These are phyloP conservation scores for Whalleya microplaca DNA, from an alignment of 2,329 filamentous ascomycete genomes.

Conservation along the genomic window DNA sequence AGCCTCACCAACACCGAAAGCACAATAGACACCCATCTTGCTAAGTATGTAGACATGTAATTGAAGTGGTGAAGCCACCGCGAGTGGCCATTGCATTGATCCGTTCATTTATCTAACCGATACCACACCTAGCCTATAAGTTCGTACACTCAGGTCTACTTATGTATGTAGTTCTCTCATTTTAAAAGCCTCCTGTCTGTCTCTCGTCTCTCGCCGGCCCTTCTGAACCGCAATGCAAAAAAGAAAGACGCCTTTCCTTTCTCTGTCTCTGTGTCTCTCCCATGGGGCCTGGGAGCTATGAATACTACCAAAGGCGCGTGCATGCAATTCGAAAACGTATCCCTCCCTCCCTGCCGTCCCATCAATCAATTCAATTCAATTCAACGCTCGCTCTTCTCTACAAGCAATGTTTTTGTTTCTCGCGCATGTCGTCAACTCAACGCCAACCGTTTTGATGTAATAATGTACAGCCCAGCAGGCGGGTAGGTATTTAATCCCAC, in stretches of 20 bases:
- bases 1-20: no score
- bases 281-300: no score
- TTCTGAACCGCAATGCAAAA: conserved; percentile 21
- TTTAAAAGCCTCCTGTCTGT: conserved; percentile 7
- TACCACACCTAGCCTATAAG: no score
- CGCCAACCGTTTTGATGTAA: conserved; percentile 6
- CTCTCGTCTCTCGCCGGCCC: conserved; percentile 9
- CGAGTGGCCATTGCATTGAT: conserved; percentile 10
- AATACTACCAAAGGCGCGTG: conserved; percentile 12
- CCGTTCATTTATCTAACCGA: conserved; percentile 20
- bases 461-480: conserved; percentile 10
- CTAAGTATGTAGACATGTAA: no score
- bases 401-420: conserved; percentile 2
- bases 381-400: not conserved
- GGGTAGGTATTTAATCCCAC: not conserved
- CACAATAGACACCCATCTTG: not conserved
- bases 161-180: no score
- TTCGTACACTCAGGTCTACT: conserved; percentile 14
- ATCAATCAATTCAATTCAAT: not conserved
- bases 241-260: conserved; percentile 6
- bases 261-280: not conserved
- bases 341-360: no score
- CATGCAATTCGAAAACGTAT: conserved; percentile 21
- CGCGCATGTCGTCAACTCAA: conserved; percentile 1
- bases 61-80: conserved; percentile 3